Evolutionary conservation across 768 basidiomycete species (phyloP).

Genomic region (Suillus weaverae): DNA sequence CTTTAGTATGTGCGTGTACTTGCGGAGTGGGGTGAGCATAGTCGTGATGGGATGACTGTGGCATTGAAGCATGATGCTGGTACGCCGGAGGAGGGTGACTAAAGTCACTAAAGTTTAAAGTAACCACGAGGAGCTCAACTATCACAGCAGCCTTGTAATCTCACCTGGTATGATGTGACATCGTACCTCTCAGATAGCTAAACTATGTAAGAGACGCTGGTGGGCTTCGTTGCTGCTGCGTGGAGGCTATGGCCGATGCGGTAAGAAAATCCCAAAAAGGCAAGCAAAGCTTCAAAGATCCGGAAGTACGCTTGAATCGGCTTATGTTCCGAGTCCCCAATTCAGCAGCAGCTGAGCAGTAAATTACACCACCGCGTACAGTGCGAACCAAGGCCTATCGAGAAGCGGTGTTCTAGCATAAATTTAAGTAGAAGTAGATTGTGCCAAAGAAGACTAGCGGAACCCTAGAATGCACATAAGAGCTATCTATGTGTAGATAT

Average conservation of each 20-base stretch:
- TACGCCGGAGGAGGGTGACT: background rate
- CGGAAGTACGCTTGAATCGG: background rate
- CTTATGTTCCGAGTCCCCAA: background rate
- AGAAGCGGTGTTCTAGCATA: background rate
- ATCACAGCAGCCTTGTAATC: background rate
- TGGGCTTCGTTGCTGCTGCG: background rate
- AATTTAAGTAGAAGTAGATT: background rate
- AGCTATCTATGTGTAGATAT: background rate
- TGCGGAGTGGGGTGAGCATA: background rate
- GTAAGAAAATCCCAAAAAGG: background rate
- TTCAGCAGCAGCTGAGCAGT: background rate
- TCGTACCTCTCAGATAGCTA: background rate
- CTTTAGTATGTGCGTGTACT: background rate
- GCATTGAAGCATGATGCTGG: slow-evolving; percentile 1
- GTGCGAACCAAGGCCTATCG: background rate
- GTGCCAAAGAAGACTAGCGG: background rate
- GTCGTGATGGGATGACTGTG: background rate
- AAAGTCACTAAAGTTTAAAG: background rate
- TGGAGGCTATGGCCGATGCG: background rate
- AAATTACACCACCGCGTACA: background rate
- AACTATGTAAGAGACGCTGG: background rate
- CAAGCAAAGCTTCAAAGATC: background rate
- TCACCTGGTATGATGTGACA: background rate
- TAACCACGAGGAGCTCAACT: background rate
- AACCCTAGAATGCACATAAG: background rate